These are phyloP conservation scores for Chlorella vulgaris DNA, from an alignment of 139 green algal species.

Conservation along the genomic window DNA sequence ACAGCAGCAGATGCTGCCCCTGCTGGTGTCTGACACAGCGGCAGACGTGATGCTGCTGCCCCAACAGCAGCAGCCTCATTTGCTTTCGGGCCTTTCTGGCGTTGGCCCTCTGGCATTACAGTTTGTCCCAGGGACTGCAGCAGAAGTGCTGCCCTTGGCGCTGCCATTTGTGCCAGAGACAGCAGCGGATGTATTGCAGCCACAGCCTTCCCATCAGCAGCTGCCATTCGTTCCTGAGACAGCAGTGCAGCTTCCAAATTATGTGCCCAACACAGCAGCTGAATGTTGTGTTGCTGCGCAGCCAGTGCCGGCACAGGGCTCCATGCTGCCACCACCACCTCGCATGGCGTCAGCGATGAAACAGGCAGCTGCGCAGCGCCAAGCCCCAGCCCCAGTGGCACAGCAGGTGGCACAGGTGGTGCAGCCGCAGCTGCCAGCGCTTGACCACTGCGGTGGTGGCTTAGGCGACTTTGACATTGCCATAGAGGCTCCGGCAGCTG, in stretches of 20 bases:
- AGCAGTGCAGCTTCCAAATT: no score
- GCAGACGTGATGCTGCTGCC: background rate
- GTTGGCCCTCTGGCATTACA: background rate
- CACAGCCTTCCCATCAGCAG: background rate
- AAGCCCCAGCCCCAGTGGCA: background rate
- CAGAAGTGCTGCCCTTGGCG: background rate
- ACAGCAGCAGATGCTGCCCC: background rate
- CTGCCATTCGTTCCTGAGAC: background rate
- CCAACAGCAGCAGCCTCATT: background rate
- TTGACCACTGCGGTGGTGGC: background rate
- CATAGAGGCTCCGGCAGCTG: background rate
- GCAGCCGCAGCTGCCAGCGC: background rate
- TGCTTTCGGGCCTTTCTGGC: background rate
- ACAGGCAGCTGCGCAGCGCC: background rate
- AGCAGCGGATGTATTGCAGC: background rate
- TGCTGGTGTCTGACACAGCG: background rate
- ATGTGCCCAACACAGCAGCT: no score
- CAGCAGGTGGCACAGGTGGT: background rate
- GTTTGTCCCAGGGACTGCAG: background rate
- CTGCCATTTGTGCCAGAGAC: background rate
- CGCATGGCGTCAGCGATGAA: no score
- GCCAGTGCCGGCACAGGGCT: no score
- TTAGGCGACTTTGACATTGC: conserved; percentile 3
- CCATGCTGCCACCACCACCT: no score
- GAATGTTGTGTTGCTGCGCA: no score